A percentile compares a stretch with the other conserved stretches of the same genome.
Evolutionary conservation across 495 filamentous ascomycete genomes (phyloP).

Genomic region (Hypoxylon perforatum): DNA sequence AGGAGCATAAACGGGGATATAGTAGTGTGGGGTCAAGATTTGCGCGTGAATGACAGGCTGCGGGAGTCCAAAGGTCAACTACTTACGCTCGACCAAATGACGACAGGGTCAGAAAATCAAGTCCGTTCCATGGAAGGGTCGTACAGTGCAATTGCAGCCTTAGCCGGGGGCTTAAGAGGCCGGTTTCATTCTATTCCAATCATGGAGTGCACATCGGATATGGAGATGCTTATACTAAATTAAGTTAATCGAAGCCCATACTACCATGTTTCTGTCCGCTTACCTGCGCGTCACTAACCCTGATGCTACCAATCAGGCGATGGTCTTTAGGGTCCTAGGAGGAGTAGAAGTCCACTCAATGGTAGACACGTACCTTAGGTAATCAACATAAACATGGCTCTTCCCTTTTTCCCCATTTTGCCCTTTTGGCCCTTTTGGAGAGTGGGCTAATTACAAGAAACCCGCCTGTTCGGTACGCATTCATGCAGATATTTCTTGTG

Average conservation of each 20-base stretch:
- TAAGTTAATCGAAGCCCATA: conserved; percentile 41
- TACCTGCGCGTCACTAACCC: conserved; percentile 27
- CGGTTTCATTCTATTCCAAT: conserved; percentile 35
- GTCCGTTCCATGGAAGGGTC: no score
- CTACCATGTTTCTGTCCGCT: conserved; percentile 20
- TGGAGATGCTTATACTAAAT: conserved; percentile 49
- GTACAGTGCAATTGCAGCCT: conserved; percentile 5
- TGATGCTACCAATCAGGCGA: conserved; percentile 31
- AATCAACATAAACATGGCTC: conserved; percentile 1
- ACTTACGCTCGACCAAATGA: no score
- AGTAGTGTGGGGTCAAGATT: background rate
- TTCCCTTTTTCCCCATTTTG: no score
- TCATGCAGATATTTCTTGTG: conserved; percentile 13
- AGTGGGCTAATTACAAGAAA: conserved; percentile 29
- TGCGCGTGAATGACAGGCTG: no score
- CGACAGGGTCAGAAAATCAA: no score
- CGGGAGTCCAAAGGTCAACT: no score
- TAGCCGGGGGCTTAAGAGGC: conserved; percentile 23
- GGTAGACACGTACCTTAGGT: conserved; percentile 33
- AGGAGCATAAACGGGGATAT: conserved; percentile 56
- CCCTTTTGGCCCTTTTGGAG: no score
- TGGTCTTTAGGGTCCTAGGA: conserved; percentile 11
- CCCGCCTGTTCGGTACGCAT: conserved; percentile 36
- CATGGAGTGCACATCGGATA: conserved; percentile 32
- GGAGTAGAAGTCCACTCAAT: conserved; percentile 23